These are phyloP conservation scores for Lophiotrema nucula DNA, from an alignment of 495 filamentous ascomycete genomes.

Conservation along the genomic window DNA sequence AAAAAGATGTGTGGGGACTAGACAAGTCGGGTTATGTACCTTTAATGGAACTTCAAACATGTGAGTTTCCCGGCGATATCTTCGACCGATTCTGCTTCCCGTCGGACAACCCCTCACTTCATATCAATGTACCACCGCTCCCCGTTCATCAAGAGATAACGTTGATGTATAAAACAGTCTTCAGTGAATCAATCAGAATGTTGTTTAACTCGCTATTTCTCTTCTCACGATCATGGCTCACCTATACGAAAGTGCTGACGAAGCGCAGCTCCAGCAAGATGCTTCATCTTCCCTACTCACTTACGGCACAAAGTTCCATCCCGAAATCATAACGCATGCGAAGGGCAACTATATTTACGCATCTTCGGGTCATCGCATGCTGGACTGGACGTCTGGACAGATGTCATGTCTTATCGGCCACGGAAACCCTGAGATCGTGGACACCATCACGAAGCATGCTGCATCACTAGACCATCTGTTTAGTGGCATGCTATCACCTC, in stretches of 20 bases:
- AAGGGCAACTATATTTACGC: constrained; percentile 28
- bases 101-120: constrained; percentile 11
- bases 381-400: constrained; percentile 51
- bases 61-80: too few relatives aligned
- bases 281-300: constrained; percentile 12
- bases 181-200: neutral
- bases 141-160: neutral
- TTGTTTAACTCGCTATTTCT: too few relatives aligned
- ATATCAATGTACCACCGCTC: neutral
- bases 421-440: constrained; percentile 55
- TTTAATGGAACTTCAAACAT: too few relatives aligned
- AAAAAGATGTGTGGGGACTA: too few relatives aligned
- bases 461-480: constrained; percentile 54
- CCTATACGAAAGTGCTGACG: constrained; percentile 2
- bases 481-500: constrained; percentile 54
- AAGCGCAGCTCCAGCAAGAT: constrained; percentile 13
- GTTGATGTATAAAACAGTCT: neutral
- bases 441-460: constrained; percentile 46
- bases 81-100: constrained; percentile 4
- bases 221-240: neutral
- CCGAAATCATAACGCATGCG: constrained; percentile 28
- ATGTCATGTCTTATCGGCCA: constrained; percentile 60
- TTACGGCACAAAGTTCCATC: constrained; percentile 40
- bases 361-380: constrained; percentile 39
- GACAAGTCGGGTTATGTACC: too few relatives aligned